Evolutionary conservation across 2,329 filamentous ascomycete genomes (phyloP), one percentile per base, ranked within the genome.

Genomic region (Penicillium sp.): DNA sequence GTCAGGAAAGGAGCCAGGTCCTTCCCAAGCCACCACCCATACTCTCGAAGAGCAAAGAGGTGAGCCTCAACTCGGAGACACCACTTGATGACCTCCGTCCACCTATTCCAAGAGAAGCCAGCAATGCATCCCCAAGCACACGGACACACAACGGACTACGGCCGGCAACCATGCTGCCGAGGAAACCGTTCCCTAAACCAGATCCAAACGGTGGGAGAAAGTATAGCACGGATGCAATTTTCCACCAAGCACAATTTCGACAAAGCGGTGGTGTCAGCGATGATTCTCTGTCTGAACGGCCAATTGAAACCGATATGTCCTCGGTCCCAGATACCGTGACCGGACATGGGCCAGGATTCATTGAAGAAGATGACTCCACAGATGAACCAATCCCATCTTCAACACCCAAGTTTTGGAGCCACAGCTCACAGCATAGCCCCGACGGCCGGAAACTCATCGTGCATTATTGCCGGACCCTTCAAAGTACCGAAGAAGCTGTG

Each of bases 391-490:
- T 15, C 12, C n/a, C 50, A 35, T 42, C 45, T 23, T 38, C 45
- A 33, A 19, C 53, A 4, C 61, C 66, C 7, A 57, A 68, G 27
- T 73, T 68, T 52, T 75, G 72, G 72, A 73, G 63, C 51, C 70
- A 74, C 41, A 68, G 49, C 19, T 54, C 69, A 70, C 82, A 85
- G 10, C 83, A 70, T 54, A 82, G 5, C 74, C 82, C 43, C 59
- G 47, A 77, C 3, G 74, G 79, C 17, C 71, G 83, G 41, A 82
- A 80, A 50, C 84, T 91, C 45, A 83, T 81, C 56, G 85, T 96
- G 0, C 86, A 93, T 69, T 96, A 96, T 73, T 96, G 91, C 78
- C 86, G 78, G 49, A 88, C 80, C 56, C 83, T 82, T 44, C 78
- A 85, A 36, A 84, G 83, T 3, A 88, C 89, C 19, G 91, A 97